These are phyloP conservation scores for Phlebiopsis gigantea DNA, from an alignment of 768 basidiomycete genomes.

Conservation along the genomic window DNA sequence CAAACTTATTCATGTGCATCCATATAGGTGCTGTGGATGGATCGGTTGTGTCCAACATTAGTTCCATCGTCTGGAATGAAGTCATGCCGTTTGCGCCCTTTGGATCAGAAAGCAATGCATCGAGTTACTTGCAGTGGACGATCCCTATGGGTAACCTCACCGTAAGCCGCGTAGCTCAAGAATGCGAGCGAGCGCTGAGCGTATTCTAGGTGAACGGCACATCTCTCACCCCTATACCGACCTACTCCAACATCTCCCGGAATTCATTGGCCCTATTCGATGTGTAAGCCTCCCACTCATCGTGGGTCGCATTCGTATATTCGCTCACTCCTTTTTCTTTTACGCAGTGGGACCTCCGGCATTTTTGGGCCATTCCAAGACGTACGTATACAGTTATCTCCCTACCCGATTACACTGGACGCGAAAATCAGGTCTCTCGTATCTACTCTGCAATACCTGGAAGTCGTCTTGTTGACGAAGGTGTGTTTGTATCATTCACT, in stretches of 20 bases:
- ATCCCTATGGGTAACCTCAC: conserved; percentile 52
- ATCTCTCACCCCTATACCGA: conserved; percentile 47
- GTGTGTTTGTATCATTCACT: not conserved
- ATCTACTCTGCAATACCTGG: conserved; percentile 55
- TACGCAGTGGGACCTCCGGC: conserved; percentile 57
- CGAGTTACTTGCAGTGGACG: conserved; percentile 75
- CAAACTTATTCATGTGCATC: not conserved
- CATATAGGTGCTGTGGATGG: conserved; percentile 67
- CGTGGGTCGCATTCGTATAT: not conserved
- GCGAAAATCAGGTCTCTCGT: conserved; percentile 50
- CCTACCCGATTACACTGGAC: not conserved
- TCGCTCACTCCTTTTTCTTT: not conserved
- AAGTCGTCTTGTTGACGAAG: conserved; percentile 62
- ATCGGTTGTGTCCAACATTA: conserved; percentile 56
- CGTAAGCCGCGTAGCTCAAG: conserved; percentile 31
- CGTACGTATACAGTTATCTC: conserved; percentile 33
- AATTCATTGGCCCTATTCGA: conserved; percentile 67
- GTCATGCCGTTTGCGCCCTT: conserved; percentile 69
- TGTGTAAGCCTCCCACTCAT: conserved; percentile 52
- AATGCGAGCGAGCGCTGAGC: not conserved
- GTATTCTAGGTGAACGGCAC: conserved; percentile 50
- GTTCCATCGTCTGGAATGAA: conserved; percentile 64
- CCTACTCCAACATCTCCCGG: conserved; percentile 54
- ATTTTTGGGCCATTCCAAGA: conserved; percentile 77
- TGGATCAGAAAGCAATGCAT: conserved; percentile 46